Percentiles rank a stretch among this genome's conserved stretches.
Conservation (phyloP, 2,329 filamentous ascomycete genomes). For the Alternaria incomplexa region DNA sequence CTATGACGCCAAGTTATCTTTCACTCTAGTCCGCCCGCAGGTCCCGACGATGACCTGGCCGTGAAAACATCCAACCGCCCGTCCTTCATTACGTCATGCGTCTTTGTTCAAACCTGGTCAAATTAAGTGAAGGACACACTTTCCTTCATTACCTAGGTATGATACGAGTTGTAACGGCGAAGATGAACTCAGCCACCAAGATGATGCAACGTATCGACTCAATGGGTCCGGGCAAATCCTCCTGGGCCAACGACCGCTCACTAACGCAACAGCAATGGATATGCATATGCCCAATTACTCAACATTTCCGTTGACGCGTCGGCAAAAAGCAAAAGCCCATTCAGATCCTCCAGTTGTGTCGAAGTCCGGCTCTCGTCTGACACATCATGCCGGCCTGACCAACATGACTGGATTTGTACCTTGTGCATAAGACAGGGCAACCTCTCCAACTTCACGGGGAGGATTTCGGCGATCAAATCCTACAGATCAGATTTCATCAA, state of each 20-base stretch:
- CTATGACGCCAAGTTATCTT: neutral
- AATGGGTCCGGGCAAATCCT: neutral
- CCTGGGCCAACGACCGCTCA: neutral
- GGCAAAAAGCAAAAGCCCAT: neutral
- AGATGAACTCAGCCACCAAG: neutral
- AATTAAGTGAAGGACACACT: neutral
- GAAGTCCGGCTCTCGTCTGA: neutral
- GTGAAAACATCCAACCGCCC: neutral
- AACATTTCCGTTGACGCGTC: neutral
- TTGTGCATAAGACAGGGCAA: neutral
- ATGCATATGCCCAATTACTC: neutral
- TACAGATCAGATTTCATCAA: neutral
- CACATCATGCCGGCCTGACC: neutral
- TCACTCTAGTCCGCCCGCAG: neutral
- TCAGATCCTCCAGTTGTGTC: neutral
- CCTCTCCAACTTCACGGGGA: neutral
- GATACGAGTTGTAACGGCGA: neutral
- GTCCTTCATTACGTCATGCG: neutral
- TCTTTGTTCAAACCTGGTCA: neutral
- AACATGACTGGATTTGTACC: neutral
- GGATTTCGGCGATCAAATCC: neutral
- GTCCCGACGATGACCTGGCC: neutral
- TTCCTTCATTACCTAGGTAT: neutral
- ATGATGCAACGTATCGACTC: neutral
- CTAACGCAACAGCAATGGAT: neutral